Percentiles rank a stretch among this genome's conserved stretches.
Evolutionary conservation across 192 early-diverging fungal species (phyloP).

Genomic region (Entophlyctis luteolus): DNA sequence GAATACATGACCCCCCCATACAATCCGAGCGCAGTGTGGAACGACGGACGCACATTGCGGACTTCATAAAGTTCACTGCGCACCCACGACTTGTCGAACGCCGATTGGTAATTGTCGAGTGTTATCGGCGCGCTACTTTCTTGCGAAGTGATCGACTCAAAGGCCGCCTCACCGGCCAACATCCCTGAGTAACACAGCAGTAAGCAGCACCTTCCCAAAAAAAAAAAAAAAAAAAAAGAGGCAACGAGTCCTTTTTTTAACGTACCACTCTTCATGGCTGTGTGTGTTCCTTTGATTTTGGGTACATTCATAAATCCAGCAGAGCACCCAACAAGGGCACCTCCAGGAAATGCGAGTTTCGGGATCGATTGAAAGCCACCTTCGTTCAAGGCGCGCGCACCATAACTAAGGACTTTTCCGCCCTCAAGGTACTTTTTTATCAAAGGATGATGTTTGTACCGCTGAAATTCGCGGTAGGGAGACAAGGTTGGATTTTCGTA

Average conservation of each 20-base stretch:
- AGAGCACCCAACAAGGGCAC: constrained; percentile 90
- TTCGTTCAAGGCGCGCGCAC: constrained; percentile 94
- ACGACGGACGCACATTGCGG: constrained; percentile 90
- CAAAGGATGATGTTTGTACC: constrained; percentile 89
- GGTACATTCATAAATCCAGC: constrained; percentile 96
- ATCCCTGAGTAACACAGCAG: constrained; percentile 49
- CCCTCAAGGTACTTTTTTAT: constrained; percentile 81
- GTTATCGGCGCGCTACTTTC: constrained; percentile 60
- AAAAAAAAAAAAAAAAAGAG: too few species aligned
- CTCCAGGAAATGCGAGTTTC: constrained; percentile 89
- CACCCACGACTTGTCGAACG: constrained; percentile 81
- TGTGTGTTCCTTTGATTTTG: constrained; percentile 99
- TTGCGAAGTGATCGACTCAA: constrained; percentile 60
- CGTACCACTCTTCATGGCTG: constrained; percentile 93
- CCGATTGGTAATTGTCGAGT: constrained; percentile 73
- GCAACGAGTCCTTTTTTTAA: background rate
- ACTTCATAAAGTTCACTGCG: constrained; percentile 86
- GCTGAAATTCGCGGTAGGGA: constrained; percentile 97
- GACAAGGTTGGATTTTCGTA: constrained; percentile 92
- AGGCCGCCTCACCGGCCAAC: constrained; percentile 88
- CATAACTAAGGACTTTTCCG: constrained; percentile 86
- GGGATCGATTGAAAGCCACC: constrained; percentile 93
- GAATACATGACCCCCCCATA: constrained; percentile 83
- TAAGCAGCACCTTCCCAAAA: too few species aligned
- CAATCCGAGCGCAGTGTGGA: constrained; percentile 82